Evolutionary conservation across 768 basidiomycete species (phyloP), one percentile per base, ranked within the genome.

Genomic region (Suillus paluster): DNA sequence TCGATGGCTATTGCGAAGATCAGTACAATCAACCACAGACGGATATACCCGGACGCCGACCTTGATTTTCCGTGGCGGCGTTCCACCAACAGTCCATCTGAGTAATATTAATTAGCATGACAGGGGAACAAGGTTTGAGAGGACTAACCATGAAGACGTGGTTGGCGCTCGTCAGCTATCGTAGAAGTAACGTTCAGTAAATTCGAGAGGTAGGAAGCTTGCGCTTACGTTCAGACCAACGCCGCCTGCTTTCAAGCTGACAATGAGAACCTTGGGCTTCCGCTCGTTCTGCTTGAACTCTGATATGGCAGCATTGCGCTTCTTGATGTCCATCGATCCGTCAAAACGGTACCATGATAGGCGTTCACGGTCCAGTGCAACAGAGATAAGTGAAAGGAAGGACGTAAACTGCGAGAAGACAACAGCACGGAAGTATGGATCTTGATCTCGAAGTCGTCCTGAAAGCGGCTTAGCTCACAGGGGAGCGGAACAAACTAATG

Each of bases 11-110:
- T n/a, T 30, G n/a, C 49, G 2, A 34, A 46, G 23, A 48, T 73
- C 57, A 71, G 46, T 17, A 6, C 14, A 10, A 21, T 44, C 14
- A 21, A 42, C 27, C 23, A 56, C 12, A 34, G 8, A 46, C 17
- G 6, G 57, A 48, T 25, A 48, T 25, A 46, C n/a, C 15, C 7
- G 0, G 30, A 10, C n/a, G 50, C 59, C 1, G 66, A 86, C 89
- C 90, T 84, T 94, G 92, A 57, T 87, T 87, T 71, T 94, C 93
- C 5, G 83, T 86, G 0, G 92, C 91, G 5, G 90, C 85, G 71
- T 94, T 94, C 92, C 92, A 94, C 92, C 92, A 94, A 66, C 91
- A 94, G 68, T 94, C 92, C 92, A 94, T 94, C 92, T 94, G 60
- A 11, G 46, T 50, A 44, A 38, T 33, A 60, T 2, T 44, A 53